phyloP scores from a whole-genome alignment of 257 asterid genomes.

The Solanum etuberosum region DNA sequence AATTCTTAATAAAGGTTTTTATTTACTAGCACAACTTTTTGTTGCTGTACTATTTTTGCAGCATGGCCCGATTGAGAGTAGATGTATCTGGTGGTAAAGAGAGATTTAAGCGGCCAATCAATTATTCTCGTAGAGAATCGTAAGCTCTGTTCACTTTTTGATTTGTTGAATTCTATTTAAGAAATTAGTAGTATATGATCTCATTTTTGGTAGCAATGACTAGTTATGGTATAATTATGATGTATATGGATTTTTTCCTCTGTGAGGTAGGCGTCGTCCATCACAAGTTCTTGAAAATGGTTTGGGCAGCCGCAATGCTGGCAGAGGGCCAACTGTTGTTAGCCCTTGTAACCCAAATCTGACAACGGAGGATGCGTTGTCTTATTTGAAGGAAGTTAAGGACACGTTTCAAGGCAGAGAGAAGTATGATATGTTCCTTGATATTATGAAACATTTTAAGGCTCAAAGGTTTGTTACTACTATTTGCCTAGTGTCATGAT shows the following conservation, averaged over 20 bases:
- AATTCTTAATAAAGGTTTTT: background rate
- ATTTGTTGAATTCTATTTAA: background rate
- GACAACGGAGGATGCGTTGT: constrained; percentile 72
- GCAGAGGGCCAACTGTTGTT: constrained; percentile 20
- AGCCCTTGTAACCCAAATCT: constrained; percentile 47
- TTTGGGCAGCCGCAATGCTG: background rate
- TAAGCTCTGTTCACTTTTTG: constrained; percentile 26
- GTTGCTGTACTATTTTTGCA: constrained; percentile 15
- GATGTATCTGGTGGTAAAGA: constrained; percentile 46
- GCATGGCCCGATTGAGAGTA: constrained; percentile 75
- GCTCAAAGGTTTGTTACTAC: constrained; percentile 55
- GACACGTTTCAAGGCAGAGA: constrained; percentile 83
- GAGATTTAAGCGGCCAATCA: constrained; percentile 65
- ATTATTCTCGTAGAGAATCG: constrained; percentile 68
- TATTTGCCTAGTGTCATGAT: background rate
- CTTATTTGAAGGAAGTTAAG: constrained; percentile 88
- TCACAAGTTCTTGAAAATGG: background rate
- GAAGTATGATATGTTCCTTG: constrained; percentile 78
- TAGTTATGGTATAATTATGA: background rate
- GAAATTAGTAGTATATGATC: background rate
- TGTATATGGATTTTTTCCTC: background rate
- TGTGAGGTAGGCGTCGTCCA: background rate
- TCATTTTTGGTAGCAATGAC: background rate
- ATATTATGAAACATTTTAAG: constrained; percentile 86
- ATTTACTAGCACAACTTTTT: constrained; percentile 3